Conservation (phyloP, 2,329 filamentous ascomycete genomes). For the Colletotrichum sp. region DNA sequence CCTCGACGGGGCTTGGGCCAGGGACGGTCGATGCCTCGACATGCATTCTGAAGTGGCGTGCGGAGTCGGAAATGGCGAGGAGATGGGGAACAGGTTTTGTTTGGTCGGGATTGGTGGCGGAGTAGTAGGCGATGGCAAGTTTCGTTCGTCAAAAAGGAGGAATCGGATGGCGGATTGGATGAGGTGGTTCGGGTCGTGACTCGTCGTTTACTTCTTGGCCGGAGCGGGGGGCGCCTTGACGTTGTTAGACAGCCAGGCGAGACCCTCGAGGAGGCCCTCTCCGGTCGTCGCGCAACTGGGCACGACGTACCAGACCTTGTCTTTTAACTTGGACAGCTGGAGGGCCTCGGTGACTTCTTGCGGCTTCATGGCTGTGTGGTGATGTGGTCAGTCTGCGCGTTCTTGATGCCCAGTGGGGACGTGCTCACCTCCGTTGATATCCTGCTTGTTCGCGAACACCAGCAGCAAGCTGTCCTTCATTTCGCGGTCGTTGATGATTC, state of each 20-base stretch:
- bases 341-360: constrained; percentile 81
- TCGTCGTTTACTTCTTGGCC: constrained; percentile 54
- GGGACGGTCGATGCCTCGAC: not conserved
- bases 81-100: not conserved
- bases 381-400: not conserved
- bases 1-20: not conserved
- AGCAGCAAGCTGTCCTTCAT: constrained; percentile 94
- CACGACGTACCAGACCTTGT: constrained; percentile 85
- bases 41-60: not conserved
- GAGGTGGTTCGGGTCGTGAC: not conserved
- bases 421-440: constrained; percentile 77
- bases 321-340: constrained; percentile 77
- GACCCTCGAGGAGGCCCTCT: constrained; percentile 80
- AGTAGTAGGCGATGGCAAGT: not conserved
- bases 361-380: constrained; percentile 72
- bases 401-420: not conserved
- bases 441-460: constrained; percentile 99
- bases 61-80: not conserved
- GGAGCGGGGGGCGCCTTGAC: constrained; percentile 70
- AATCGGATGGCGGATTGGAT: not conserved
- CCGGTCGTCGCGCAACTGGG: constrained; percentile 83
- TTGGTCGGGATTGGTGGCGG: not conserved
- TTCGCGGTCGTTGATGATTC: constrained; percentile 97
- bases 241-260: constrained; percentile 85
- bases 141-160: not conserved